Base-by-base conservation (phyloP, 306 rosid species). In the Amphicarpaea edgeworthii region DNA sequence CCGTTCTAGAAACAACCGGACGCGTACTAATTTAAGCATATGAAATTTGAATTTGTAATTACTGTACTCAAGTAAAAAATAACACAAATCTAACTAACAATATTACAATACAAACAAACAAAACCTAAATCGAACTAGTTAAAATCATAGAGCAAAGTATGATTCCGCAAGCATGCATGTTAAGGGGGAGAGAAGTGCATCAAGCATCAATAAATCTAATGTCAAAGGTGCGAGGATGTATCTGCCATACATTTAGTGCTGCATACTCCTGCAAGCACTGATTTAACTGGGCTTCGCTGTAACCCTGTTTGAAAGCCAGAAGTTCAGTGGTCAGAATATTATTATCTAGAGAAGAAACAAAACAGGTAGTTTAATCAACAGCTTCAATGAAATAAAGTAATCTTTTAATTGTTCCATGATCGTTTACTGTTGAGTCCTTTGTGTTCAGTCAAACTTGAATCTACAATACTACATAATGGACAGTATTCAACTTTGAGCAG, bases 211-310 rank as follows among this genome's bases (percentile, higher is more conserved):
- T 95, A 73, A 95, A 92, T 77, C 93, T 88, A 43, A 95, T 90
- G 86, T 92, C 99, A 16, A 95, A 95, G 77, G 97, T 84, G 58
- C 86, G 90, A 53, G 99, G 99, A 79, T 90, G 95, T 73, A 96
- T 92, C 88, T 92, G 99, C 99, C 98, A 96, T 70, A 92, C 99
- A 81, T 96, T 96, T 68, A 95, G 82, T 32, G 97, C 96, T 70
- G 99, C 99, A 59, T 96, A 96, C 83, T 92, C 99, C 90, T 96
- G 98, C 81, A 96, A 80, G 78, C 98, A 96, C 83, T 92, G 93
- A 79, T 92, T 96, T 80, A 92, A 78, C 70, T 96, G 98, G 42
- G 97, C 99, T 93, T 96, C 98, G 38, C 97, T 90, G 86, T 90
- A 96, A 26, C 98, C 99, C 98, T 96, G 96, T 83, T 76, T 64